These are phyloP conservation scores for Lactarius tabidus DNA, from an alignment of 768 basidiomycete species.

Conservation along the genomic window DNA sequence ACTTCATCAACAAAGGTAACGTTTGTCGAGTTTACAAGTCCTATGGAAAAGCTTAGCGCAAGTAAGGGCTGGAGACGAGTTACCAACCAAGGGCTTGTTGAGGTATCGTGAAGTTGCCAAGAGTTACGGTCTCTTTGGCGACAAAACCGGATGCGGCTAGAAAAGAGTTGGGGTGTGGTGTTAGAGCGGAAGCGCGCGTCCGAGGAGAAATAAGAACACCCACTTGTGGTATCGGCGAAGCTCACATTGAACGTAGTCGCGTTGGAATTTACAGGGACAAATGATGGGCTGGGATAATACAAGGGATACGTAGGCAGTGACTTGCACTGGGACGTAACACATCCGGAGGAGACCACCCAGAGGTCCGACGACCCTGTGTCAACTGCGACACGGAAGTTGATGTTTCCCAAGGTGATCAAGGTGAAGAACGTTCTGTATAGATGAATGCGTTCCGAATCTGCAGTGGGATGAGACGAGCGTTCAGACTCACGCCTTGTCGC, in stretches of 20 bases:
- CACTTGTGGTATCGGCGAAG: constrained; percentile 70
- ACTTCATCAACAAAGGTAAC: constrained; percentile 57
- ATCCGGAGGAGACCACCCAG: constrained; percentile 66
- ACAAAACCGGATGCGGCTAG: constrained; percentile 67
- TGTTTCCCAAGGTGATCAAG: constrained; percentile 54
- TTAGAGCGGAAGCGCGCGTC: background rate
- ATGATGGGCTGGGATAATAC: constrained; percentile 60
- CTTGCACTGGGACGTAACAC: constrained; percentile 51
- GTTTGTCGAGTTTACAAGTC: constrained; percentile 57
- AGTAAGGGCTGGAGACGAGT: background rate
- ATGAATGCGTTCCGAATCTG: background rate
- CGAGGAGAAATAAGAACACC: constrained; percentile 28
- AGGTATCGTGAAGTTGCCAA: constrained; percentile 56
- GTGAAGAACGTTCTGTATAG: constrained; percentile 60
- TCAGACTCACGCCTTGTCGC: constrained; percentile 22
- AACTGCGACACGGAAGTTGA: constrained; percentile 63
- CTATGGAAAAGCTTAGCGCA: constrained; percentile 35
- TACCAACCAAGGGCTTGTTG: constrained; percentile 65
- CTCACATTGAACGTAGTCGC: constrained; percentile 52
- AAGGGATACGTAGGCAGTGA: constrained; percentile 68
- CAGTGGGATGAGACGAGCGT: background rate
- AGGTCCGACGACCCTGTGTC: constrained; percentile 75
- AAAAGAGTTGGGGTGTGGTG: background rate
- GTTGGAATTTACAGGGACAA: constrained; percentile 57
- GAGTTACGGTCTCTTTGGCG: constrained; percentile 56